A percentile compares a stretch with the other conserved stretches of the same genome.
These are phyloP conservation scores for Anthostomella pinea DNA, from an alignment of 2,329 filamentous ascomycete species.

Conservation along the genomic window DNA sequence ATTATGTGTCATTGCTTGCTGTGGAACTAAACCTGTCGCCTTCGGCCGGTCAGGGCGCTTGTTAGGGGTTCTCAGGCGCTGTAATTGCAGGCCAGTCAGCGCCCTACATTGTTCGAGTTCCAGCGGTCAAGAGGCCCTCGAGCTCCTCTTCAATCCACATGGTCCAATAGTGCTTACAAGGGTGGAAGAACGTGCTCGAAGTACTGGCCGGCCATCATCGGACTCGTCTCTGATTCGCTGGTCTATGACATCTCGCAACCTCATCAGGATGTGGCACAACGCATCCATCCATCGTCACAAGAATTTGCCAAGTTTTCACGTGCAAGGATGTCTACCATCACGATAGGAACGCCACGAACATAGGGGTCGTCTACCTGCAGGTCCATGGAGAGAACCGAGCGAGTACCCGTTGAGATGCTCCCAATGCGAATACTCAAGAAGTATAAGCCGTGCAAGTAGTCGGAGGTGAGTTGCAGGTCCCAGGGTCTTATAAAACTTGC, in stretches of 20 bases:
- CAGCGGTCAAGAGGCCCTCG: conserved; percentile 7
- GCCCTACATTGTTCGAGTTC: conserved; percentile 3
- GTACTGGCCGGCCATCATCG: conserved; percentile 4
- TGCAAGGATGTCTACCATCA: too few relatives aligned
- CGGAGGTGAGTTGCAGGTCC: too few relatives aligned
- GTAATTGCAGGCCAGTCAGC: conserved; percentile 6
- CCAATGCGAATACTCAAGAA: too few relatives aligned
- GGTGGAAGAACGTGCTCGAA: conserved; percentile 8
- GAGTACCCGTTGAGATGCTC: too few relatives aligned
- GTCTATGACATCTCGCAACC: not conserved
- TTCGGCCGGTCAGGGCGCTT: conserved; percentile 6
- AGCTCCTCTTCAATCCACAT: not conserved
- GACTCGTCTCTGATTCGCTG: not conserved
- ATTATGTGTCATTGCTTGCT: conserved; percentile 36
- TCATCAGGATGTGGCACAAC: not conserved
- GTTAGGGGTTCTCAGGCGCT: not conserved
- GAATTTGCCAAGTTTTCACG: not conserved
- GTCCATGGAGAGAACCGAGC: too few relatives aligned
- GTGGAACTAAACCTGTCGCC: conserved; percentile 14
- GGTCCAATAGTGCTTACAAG: conserved; percentile 1
- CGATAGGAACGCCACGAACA: too few relatives aligned
- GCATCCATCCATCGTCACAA: too few relatives aligned
- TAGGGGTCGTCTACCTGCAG: too few relatives aligned
- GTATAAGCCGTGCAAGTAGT: too few relatives aligned
- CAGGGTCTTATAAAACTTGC: too few relatives aligned